Conservation (phyloP, 2,329 filamentous ascomycete genomes). For the Alternaria sp. region DNA sequence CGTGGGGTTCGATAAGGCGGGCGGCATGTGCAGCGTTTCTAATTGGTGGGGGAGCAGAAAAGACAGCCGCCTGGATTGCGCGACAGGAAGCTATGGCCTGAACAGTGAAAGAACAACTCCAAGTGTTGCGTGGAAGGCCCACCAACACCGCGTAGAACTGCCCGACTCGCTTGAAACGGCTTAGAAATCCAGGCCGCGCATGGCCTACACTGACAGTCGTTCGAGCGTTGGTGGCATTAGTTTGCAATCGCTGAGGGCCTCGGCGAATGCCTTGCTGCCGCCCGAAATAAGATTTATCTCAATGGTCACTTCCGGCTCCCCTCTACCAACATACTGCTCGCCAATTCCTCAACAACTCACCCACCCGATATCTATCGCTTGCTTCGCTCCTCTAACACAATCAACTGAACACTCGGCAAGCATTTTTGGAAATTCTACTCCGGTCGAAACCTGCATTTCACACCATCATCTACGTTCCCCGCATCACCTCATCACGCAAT, state of each 20-base stretch:
- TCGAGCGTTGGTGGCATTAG: slow-evolving; percentile 31
- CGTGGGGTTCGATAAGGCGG: slow-evolving; percentile 42
- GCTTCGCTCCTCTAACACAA: not conserved
- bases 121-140: slow-evolving; percentile 29
- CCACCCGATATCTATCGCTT: not conserved
- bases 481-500: slow-evolving; percentile 43
- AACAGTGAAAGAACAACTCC: slow-evolving; percentile 26
- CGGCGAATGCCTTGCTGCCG: slow-evolving; percentile 30
- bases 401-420: not conserved
- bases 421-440: not conserved
- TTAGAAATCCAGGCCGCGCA: slow-evolving; percentile 24
- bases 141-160: slow-evolving; percentile 19
- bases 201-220: slow-evolving; percentile 26
- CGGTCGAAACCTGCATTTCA: slow-evolving; percentile 5
- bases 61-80: slow-evolving; percentile 22
- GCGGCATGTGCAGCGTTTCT: slow-evolving; percentile 19
- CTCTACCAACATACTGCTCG: slow-evolving; percentile 18
- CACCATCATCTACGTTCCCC: slow-evolving; percentile 8
- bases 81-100: slow-evolving; percentile 34
- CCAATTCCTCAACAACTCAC: slow-evolving; percentile 9
- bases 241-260: slow-evolving; percentile 20
- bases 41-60: slow-evolving; percentile 36
- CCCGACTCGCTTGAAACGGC: slow-evolving; percentile 19
- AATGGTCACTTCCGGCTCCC: slow-evolving; percentile 22
- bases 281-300: slow-evolving; percentile 37